A percentile compares a stretch with the other conserved stretches of the same genome.
Evolutionary conservation across 2,329 filamentous ascomycete genomes (phyloP).

Genomic region (Bipolaris oryzae): DNA sequence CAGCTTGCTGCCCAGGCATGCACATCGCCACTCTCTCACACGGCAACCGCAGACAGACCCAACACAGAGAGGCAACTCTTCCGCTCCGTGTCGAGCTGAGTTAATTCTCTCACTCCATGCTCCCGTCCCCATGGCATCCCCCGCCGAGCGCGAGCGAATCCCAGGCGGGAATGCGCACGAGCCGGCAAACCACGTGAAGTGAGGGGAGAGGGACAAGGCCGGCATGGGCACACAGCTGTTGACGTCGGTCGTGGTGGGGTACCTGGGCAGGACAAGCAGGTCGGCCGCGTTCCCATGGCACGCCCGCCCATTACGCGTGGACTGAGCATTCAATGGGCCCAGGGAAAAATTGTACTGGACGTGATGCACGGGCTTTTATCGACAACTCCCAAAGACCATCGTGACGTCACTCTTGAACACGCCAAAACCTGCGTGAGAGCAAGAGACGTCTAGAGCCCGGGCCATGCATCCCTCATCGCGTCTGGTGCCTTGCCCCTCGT

Average conservation of each 20-base stretch:
- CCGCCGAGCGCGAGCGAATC: neutral
- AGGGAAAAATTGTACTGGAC: constrained; percentile 5
- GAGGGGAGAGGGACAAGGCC: constrained; percentile 1
- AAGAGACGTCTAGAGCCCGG: constrained; percentile 12
- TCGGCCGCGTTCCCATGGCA: neutral
- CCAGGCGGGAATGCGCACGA: constrained; percentile 4
- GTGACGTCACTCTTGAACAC: constrained; percentile 18
- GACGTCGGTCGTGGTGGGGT: constrained; percentile 4
- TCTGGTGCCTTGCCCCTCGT: constrained; percentile 17
- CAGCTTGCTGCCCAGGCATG: neutral
- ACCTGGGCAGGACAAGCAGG: neutral
- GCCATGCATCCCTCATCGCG: constrained; percentile 14
- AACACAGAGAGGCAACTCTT: too few relatives aligned
- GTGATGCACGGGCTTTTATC: constrained; percentile 18
- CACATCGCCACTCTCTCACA: too few relatives aligned
- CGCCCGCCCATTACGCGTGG: neutral
- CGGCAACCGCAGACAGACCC: too few relatives aligned
- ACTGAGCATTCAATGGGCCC: neutral
- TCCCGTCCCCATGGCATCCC: too few relatives aligned
- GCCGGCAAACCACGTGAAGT: constrained; percentile 9
- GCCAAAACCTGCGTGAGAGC: constrained; percentile 24
- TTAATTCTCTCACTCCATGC: too few relatives aligned
- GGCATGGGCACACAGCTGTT: constrained; percentile 2
- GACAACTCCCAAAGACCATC: constrained; percentile 24
- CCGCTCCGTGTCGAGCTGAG: too few relatives aligned